Evolutionary conservation across 148 eudicot genomes (phyloP).

Genomic region (Camellia lanceoleosa): DNA sequence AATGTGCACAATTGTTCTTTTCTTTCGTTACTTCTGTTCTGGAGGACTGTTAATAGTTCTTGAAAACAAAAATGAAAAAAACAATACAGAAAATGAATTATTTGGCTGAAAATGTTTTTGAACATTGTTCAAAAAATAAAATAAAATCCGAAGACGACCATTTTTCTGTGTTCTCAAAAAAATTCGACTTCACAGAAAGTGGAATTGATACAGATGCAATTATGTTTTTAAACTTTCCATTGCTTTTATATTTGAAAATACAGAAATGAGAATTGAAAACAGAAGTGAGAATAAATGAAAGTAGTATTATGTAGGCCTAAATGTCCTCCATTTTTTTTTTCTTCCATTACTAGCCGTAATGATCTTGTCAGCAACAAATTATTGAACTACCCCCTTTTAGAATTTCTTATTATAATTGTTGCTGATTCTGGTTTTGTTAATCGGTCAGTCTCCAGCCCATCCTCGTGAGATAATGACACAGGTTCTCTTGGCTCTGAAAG

Average conservation of each 20-base stretch:
- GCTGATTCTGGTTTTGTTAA: background rate
- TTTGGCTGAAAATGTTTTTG: background rate
- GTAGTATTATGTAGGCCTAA: background rate
- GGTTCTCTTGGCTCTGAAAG: constrained; percentile 43
- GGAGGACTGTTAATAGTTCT: background rate
- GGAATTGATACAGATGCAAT: no score
- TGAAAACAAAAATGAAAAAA: background rate
- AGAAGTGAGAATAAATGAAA: background rate
- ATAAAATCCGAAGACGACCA: background rate
- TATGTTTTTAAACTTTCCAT: background rate
- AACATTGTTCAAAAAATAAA: background rate
- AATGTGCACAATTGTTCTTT: no score
- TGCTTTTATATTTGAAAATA: background rate
- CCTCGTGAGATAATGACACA: constrained; percentile 55
- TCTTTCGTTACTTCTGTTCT: background rate
- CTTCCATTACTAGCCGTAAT: background rate
- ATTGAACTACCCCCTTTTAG: background rate
- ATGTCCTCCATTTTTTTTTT: background rate
- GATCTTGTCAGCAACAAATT: background rate
- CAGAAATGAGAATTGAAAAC: background rate
- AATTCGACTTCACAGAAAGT: background rate
- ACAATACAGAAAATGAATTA: background rate
- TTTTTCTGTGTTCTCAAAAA: background rate
- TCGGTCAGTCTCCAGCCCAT: constrained; percentile 48
- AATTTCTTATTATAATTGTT: background rate